A percentile compares a stretch with the other conserved stretches of the same genome.
Conservation (phyloP, 2,329 filamentous ascomycete species). For the Epichloe coenophiala region DNA sequence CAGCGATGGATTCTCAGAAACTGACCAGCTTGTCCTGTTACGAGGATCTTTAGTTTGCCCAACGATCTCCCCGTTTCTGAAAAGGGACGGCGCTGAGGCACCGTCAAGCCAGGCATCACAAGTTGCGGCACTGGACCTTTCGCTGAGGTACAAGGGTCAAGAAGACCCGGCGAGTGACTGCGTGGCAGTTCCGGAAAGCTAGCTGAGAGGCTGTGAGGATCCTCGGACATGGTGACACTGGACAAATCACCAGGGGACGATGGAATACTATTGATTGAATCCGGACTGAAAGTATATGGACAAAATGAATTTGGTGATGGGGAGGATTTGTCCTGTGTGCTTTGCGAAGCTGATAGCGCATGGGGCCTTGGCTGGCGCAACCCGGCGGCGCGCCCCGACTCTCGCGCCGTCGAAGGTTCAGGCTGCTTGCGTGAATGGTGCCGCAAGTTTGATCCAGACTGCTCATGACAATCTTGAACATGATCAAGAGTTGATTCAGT, state of each 20-base stretch:
- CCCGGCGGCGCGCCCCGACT: not conserved
- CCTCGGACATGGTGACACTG: conserved; percentile 26
- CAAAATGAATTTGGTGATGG: conserved; percentile 16
- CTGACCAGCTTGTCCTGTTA: conserved; percentile 64
- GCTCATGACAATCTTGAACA: conserved; percentile 8
- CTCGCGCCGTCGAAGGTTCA: conserved; percentile 1
- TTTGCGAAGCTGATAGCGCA: conserved; percentile 2
- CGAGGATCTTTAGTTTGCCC: conserved; percentile 76
- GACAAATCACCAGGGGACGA: conserved; percentile 41
- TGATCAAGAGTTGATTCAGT: conserved; percentile 20
- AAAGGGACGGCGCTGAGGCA: conserved; percentile 81
- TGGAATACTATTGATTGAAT: conserved; percentile 29
- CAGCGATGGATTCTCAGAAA: conserved; percentile 10
- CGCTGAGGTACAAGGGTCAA: conserved; percentile 4
- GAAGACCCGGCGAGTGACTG: conserved; percentile 9
- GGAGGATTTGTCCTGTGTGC: conserved; percentile 10
- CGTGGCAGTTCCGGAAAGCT: conserved; percentile 11
- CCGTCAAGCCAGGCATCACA: conserved; percentile 93
- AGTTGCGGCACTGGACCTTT: conserved; percentile 49
- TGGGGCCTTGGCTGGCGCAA: conserved; percentile 1
- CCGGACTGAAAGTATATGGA: conserved; percentile 13
- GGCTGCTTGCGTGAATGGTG: conserved; percentile 12
- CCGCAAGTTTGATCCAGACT: not conserved
- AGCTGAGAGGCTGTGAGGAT: conserved; percentile 13
- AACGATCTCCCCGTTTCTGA: conserved; percentile 74